These are phyloP conservation scores for Colletotrichum spinosum DNA, from an alignment of 2,329 filamentous ascomycete genomes.

Conservation along the genomic window DNA sequence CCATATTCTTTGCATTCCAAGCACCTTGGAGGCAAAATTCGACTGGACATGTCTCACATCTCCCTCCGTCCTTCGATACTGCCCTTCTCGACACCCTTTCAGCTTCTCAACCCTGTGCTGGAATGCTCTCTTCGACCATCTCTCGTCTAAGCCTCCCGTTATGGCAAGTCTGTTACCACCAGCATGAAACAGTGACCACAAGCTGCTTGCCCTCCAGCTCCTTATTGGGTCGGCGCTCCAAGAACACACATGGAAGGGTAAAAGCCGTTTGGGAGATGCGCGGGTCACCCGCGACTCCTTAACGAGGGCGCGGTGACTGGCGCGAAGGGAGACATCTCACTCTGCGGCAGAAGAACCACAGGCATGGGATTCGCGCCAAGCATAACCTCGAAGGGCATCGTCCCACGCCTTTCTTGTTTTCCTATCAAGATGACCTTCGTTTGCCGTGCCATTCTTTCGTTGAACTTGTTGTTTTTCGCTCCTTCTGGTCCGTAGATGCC, in stretches of 20 bases:
- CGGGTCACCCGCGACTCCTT: conserved; percentile 25
- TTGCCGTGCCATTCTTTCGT: conserved; percentile 23
- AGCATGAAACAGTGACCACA: conserved; percentile 19
- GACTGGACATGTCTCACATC: conserved; percentile 31
- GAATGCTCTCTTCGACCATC: conserved; percentile 25
- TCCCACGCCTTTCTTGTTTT: conserved; percentile 20
- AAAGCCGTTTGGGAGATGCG: conserved; percentile 11
- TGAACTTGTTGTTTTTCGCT: conserved; percentile 36
- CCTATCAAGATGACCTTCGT: conserved; percentile 24
- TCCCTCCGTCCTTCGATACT: conserved; percentile 23
- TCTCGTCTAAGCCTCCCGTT: conserved; percentile 13
- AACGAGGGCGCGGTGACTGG: conserved; percentile 33
- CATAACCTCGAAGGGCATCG: conserved; percentile 18
- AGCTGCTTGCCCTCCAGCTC: background rate
- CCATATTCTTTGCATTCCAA: conserved; percentile 16
- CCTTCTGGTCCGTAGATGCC: conserved; percentile 33
- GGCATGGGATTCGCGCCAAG: conserved; percentile 23
- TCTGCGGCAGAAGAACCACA: conserved; percentile 10
- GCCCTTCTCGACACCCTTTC: conserved; percentile 15
- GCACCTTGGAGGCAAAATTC: conserved; percentile 8
- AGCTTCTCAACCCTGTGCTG: conserved; percentile 28
- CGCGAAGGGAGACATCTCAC: conserved; percentile 28
- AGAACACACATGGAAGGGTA: conserved; percentile 13
- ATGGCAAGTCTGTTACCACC: conserved; percentile 14
- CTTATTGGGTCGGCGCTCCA: conserved; percentile 20